Percentiles rank a stretch among this genome's conserved stretches.
These are phyloP conservation scores for Solanum pimpinellifolium DNA, from an alignment of 257 asterid genomes.

Conservation along the genomic window DNA sequence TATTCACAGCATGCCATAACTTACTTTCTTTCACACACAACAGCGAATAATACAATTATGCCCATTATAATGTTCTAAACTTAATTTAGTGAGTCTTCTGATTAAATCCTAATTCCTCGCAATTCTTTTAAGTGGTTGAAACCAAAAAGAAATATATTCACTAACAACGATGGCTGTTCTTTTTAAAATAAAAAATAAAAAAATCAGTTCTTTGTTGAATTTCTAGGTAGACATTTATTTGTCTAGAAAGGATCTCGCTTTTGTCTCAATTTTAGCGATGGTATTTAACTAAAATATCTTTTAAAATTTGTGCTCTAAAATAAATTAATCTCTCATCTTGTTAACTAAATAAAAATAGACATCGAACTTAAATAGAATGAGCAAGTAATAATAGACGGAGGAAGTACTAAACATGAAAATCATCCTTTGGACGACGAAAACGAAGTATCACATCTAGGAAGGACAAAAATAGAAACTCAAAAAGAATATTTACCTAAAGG, in stretches of 20 bases:
- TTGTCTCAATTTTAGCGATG: background rate
- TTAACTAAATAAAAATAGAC: too few species aligned
- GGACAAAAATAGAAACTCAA: background rate
- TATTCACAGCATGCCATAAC: background rate
- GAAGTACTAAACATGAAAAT: background rate
- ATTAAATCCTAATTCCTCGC: too few species aligned
- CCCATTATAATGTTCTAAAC: background rate
- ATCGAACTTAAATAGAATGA: too few species aligned
- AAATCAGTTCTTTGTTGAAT: background rate
- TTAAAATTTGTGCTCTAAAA: too few species aligned
- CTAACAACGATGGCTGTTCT: background rate
- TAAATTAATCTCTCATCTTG: too few species aligned
- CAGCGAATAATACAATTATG: background rate
- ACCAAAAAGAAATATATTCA: background rate
- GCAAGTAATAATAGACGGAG: background rate
- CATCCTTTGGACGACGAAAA: too few species aligned
- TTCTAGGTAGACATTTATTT: background rate
- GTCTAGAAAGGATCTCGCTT: background rate
- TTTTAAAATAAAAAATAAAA: background rate
- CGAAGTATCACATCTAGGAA: background rate
- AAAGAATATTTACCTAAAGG: background rate
- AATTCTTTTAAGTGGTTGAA: background rate
- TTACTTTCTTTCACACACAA: background rate
- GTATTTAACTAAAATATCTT: too few species aligned
- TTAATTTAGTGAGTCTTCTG: too few species aligned